Percentiles rank a stretch among this genome's conserved stretches.
These are phyloP conservation scores for Lodderomyces orthopsilosis DNA, from an alignment of 1,139 yeast species.

Conservation along the genomic window DNA sequence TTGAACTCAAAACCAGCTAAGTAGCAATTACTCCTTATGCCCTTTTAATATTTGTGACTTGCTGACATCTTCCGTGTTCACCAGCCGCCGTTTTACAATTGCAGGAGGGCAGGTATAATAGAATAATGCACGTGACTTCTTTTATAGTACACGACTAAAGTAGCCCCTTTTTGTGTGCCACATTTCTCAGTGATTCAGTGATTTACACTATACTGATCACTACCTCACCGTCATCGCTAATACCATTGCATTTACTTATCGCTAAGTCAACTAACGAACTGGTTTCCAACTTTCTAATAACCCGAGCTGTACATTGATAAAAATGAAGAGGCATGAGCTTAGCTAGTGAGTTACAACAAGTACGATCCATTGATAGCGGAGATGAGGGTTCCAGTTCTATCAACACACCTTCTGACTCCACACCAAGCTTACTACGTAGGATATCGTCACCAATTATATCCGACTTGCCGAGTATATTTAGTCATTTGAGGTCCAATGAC, in stretches of 20 bases:
- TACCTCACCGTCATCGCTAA: no score
- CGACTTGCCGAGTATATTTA: conserved; percentile 21
- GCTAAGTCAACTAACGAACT: no score
- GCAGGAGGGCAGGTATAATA: no score
- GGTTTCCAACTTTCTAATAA: no score
- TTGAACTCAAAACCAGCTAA: no score
- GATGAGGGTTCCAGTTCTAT: background rate
- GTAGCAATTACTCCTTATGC: no score
- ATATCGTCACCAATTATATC: conserved; percentile 25
- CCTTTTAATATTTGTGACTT: no score
- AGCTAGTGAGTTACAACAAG: conserved; percentile 1
- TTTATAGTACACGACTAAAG: background rate
- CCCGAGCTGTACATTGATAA: background rate
- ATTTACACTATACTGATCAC: no score
- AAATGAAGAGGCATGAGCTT: background rate
- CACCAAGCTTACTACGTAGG: conserved; percentile 4
- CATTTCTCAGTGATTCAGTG: background rate
- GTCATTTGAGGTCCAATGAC: conserved; percentile 24
- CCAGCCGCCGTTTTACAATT: no score
- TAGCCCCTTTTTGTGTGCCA: background rate
- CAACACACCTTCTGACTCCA: background rate
- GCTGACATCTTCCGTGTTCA: no score
- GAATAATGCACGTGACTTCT: background rate
- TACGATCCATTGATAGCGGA: conserved; percentile 10
- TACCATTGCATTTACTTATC: no score